Base-by-base conservation (phyloP, 2,329 filamentous ascomycete genomes). In the Pseudocercospora ulei region DNA sequence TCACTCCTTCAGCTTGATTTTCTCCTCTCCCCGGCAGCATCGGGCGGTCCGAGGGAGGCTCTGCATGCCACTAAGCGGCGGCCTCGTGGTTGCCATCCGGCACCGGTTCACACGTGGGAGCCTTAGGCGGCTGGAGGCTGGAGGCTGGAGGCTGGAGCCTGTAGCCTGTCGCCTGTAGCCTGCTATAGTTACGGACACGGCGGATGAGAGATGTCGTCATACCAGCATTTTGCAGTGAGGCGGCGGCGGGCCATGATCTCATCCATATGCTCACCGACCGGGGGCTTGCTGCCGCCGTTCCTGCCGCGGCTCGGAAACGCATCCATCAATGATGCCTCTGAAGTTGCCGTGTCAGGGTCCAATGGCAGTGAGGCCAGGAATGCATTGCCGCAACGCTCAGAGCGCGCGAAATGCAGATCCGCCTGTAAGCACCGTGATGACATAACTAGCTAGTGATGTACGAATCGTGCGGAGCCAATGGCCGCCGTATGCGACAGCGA, bases 1-100 rank as follows among this genome's bases (percentile, higher is more conserved):
- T 41, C 33, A 48, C 4, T 41, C 33, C 16, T 38, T 39, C 13
- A 41, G 11, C 3, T 31, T 24, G 23, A 44, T 23, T 22, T 39
- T 39, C 5, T 23, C n/a, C n/a, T n/a, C n/a, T n/a, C n/a, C n/a
- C n/a, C n/a, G n/a, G n/a, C n/a, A n/a, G n/a, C n/a, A n/a, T n/a
- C n/a, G n/a, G n/a, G n/a, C n/a, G n/a, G 28, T 14, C 35, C 35
- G 5, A 41, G 36, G 1, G 46, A 28, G 26, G n/a, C 26, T 28
- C 26, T 7, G 12, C 26, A 28, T 13, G 9, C 11, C 26, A 28
- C 5, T n/a, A n/a, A n/a, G n/a, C n/a, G n/a, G 12, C 12, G 7
- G 16, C 16, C 28, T 18, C 28, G 28, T 18, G 28, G 28, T 17
- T 17, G 28, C 28, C 13, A 18, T 30, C 12, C 28, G 28, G 17